A percentile compares a stretch with the other conserved stretches of the same genome.
Conservation (phyloP, 495 filamentous ascomycete species). For the Tuber magnatum region DNA sequence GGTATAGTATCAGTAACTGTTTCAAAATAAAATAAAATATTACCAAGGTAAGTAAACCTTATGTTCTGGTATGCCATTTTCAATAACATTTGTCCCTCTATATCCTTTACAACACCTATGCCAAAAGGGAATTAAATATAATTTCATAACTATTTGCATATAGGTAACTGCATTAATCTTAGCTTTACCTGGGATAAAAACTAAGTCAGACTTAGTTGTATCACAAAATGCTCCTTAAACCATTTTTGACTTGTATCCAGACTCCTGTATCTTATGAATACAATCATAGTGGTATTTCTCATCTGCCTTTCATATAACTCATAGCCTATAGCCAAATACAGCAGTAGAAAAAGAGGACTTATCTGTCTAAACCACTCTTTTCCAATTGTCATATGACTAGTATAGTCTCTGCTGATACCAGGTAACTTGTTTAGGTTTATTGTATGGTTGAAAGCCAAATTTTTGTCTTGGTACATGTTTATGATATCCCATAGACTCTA, state of each 20-base stretch:
- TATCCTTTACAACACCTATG: too few species aligned
- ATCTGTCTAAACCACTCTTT: constrained; percentile 19
- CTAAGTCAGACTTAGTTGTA: constrained; percentile 16
- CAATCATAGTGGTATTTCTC: constrained; percentile 22
- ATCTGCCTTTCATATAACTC: constrained; percentile 11
- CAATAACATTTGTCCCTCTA: too few species aligned
- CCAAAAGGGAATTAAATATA: too few species aligned
- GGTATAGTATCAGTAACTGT: too few species aligned
- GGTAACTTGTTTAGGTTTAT: not conserved
- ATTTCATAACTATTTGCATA: too few species aligned
- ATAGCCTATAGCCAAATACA: constrained; percentile 8
- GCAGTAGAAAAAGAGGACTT: constrained; percentile 19
- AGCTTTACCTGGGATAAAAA: too few species aligned
- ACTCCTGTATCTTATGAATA: constrained; percentile 15
- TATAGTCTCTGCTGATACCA: constrained; percentile 4
- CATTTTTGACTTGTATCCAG: constrained; percentile 11
- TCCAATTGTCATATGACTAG: constrained; percentile 19
- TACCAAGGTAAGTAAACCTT: too few species aligned
- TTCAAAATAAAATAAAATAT: too few species aligned
- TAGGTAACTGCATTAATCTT: constrained; percentile 11
- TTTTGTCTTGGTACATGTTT: too few species aligned
- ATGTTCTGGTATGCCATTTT: too few species aligned
- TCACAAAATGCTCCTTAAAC: constrained; percentile 20
- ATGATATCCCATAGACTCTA: too few species aligned
- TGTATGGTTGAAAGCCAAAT: constrained; percentile 1